Base-by-base conservation (phyloP, 805 yeast genomes). In the Candida mattraensis region DNA sequence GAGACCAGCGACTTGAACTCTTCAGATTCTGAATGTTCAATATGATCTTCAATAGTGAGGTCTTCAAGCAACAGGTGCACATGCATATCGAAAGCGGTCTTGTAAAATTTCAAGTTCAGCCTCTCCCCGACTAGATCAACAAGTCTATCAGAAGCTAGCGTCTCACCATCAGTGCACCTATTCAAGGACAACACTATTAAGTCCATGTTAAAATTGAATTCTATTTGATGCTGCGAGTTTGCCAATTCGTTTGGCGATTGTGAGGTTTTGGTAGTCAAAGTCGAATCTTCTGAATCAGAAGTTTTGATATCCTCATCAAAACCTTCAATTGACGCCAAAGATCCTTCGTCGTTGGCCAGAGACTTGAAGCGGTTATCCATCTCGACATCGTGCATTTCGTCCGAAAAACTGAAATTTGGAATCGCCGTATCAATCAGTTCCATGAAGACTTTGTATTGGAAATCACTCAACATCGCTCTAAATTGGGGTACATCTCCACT, bases 391-490 rank as follows among this genome's bases (percentile, higher is more conserved):
- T 35, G 30, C 9, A 37, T 37, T 14, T 19, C 39, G 5, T 32
- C 35, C n/a, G 40, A 45, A 13, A 43, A 28, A 12, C 67, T 70
- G 35, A 67, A 55, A 26, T 53, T 47, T 2, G 96, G 97, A 8
- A 87, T 69, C 14, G 82, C 76, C 7, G 68, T 73, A 32, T 83
- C 83, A 21, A 91, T 64, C 28, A 91, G 64, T 39, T 80, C 78
- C 91, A 93, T 81, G 51, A 93, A 66, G 1, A 87, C 78, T 58
- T 87, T 85, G 63, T 94, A 94, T 56, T 94, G 96, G 51, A 80
- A 83, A 56, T 93, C 98, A 48, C 86, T 86, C 52, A 93, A 57
- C 19, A 84, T 73, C 4, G 93, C 78, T 19, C 71, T 70, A 42
- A 94, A 70, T 20, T 65, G 64, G 0, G 96, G 95, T 10, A 93